Percentiles rank a stretch among this genome's conserved stretches.
Conservation (phyloP, 177 flowering plant species). For the Tripterygium wilfordii region DNA sequence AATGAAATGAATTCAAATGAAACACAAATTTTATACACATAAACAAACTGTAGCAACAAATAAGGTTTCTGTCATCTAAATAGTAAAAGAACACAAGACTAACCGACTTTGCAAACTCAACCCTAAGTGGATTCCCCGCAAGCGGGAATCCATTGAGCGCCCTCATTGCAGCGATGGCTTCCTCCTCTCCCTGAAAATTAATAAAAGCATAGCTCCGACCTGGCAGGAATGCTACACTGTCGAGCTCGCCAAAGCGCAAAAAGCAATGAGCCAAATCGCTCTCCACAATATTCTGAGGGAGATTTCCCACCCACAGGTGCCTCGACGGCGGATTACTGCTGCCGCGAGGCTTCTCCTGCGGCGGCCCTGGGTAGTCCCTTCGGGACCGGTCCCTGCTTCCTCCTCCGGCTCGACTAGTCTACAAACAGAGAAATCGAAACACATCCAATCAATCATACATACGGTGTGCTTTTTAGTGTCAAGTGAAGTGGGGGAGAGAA, state of each 20-base stretch:
- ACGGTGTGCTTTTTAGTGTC: too few relatives aligned
- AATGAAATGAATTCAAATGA: too few relatives aligned
- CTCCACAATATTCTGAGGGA: slow-evolving; percentile 45
- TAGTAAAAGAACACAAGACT: too few relatives aligned
- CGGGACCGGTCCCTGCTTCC: not conserved
- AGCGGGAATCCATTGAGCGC: slow-evolving; percentile 67
- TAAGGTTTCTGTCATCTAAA: too few relatives aligned
- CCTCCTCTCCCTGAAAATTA: slow-evolving; percentile 64
- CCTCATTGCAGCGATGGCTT: slow-evolving; percentile 61
- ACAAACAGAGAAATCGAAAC: too few relatives aligned
- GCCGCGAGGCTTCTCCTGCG: too few relatives aligned
- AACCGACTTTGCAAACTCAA: slow-evolving; percentile 98
- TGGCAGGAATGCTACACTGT: slow-evolving; percentile 64
- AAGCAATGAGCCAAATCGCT: slow-evolving; percentile 43
- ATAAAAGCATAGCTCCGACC: slow-evolving; percentile 87
- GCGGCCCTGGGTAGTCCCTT: not conserved
- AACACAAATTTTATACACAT: too few relatives aligned
- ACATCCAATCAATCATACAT: too few relatives aligned
- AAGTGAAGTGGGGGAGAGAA: too few relatives aligned
- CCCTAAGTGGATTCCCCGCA: slow-evolving; percentile 68
- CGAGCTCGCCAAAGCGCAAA: slow-evolving; percentile 68
- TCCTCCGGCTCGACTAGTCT: too few relatives aligned
- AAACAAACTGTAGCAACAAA: too few relatives aligned
- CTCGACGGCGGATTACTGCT: slow-evolving; percentile 65
- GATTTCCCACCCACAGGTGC: slow-evolving; percentile 94